Evolutionary conservation across 2,329 filamentous ascomycete species (phyloP), one percentile per base, ranked within the genome.

Genomic region (Truncatella angustata): DNA sequence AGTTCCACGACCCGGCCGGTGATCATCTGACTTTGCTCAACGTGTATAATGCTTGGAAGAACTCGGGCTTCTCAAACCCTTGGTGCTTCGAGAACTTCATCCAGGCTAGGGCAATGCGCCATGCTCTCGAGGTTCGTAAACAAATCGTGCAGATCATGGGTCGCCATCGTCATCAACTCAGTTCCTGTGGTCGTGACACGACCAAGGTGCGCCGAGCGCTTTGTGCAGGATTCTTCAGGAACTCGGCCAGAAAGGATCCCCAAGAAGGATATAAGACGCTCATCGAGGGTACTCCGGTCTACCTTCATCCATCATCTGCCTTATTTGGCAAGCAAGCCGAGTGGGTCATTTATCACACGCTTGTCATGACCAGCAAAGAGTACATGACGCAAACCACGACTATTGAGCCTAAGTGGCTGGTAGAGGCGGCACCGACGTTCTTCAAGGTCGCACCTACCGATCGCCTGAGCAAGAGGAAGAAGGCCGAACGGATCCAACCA

Each of bases 71-170:
- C 72, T 88, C 85, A 46, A 90, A 85, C 52, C 86, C 92, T 0
- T 99, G 94, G 94, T 97, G 94, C 67, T 93, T 91, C 60, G 95
- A 99, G 66, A 97, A 99, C 70, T 99, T 96, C 68, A 94, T 99
- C 67, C 92, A 97, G 67, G 91, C 91, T 4, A 84, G 92, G 2
- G 86, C 86, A 30, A 96, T 99, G 82, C 83, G 85, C 53, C 87
- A 93, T 10, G 92, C 91, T 9, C 90, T 93, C 68, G 94, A 99
- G 67, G 91, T 99, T 0, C 85, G 94, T 16, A 87, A 95, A 55
- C 94, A 99, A 70, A 80, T 99, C 3, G 83, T 93, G 49, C 90
- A 89, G 61, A 97, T 99, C 69, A 95, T 99, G 87, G 84, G 94
- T 51, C 85, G 94, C 5, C 94, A 97, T 72, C 87, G 87, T 52